phyloP scores from a whole-genome alignment of 805 yeast genomes.

The Suhomyces xylopsoci region DNA sequence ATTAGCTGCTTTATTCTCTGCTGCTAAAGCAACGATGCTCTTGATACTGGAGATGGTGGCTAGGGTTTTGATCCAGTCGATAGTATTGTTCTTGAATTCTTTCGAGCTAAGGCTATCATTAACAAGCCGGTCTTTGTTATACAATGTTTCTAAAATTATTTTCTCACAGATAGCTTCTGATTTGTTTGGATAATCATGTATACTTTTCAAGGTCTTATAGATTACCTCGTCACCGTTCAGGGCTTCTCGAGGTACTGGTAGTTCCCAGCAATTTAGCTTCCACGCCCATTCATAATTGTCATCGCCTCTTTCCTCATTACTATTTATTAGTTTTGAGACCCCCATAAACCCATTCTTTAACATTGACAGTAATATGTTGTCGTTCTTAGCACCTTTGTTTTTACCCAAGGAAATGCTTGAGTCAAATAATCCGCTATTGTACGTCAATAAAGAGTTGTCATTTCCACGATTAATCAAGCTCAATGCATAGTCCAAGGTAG shows the following conservation, averaged over 20 bases:
- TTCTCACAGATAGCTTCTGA: slow-evolving; percentile 15
- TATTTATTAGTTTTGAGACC: slow-evolving; percentile 46
- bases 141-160: slow-evolving; percentile 17
- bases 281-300: slow-evolving; percentile 62
- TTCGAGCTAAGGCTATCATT: slow-evolving; percentile 11
- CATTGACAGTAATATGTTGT: slow-evolving; percentile 35
- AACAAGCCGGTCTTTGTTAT: slow-evolving; percentile 8
- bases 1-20: background rate
- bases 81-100: slow-evolving; percentile 12
- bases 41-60: slow-evolving; percentile 23
- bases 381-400: slow-evolving; percentile 5
- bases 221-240: slow-evolving; percentile 43
- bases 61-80: slow-evolving; percentile 25
- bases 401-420: slow-evolving; percentile 22
- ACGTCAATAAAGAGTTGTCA: slow-evolving; percentile 38
- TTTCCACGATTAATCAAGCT: slow-evolving; percentile 32
- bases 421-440: slow-evolving; percentile 58
- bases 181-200: slow-evolving; percentile 35
- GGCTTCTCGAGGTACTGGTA: slow-evolving; percentile 46
- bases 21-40: slow-evolving; percentile 9
- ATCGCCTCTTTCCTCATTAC: slow-evolving; percentile 10
- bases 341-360: slow-evolving; percentile 56
- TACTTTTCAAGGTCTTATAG: slow-evolving; percentile 49
- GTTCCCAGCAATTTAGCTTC: slow-evolving; percentile 76
- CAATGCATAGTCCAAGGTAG: slow-evolving; percentile 52